These are phyloP conservation scores for Begonia peltatifolia DNA, from an alignment of 306 rosid genomes.

Conservation along the genomic window DNA sequence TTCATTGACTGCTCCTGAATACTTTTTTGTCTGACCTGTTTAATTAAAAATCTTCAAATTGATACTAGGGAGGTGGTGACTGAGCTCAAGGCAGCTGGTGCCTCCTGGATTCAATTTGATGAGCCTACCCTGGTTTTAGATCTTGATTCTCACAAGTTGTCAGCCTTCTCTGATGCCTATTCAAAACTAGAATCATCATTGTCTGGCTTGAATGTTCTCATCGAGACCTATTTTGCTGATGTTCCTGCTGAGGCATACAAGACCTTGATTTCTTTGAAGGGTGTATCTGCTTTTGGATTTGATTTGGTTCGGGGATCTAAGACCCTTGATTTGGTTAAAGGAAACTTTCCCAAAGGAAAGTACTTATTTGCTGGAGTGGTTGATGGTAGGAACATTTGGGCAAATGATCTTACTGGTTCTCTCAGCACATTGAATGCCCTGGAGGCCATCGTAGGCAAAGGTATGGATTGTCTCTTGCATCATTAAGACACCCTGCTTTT, in stretches of 20 bases:
- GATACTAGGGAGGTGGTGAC: constrained; percentile 55
- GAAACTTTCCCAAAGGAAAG: constrained; percentile 61
- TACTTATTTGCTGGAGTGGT: constrained; percentile 76
- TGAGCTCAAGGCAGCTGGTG: constrained; percentile 75
- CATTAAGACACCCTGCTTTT: not conserved
- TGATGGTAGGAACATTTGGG: constrained; percentile 91
- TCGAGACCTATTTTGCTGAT: constrained; percentile 75
- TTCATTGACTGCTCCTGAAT: not conserved
- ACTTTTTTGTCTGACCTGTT: constrained; percentile 1
- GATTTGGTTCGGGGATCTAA: constrained; percentile 74
- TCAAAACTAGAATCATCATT: constrained; percentile 48
- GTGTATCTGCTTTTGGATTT: constrained; percentile 60
- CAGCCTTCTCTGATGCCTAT: constrained; percentile 51
- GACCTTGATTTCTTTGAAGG: constrained; percentile 61
- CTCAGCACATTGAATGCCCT: constrained; percentile 34
- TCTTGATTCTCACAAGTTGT: constrained; percentile 52
- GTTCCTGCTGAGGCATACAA: constrained; percentile 55
- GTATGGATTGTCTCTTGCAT: constrained; percentile 17
- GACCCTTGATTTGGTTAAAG: constrained; percentile 62
- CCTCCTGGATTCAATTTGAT: constrained; percentile 77
- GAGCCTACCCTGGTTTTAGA: constrained; percentile 69
- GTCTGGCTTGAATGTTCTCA: constrained; percentile 53
- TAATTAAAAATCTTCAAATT: not conserved
- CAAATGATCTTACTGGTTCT: constrained; percentile 61
- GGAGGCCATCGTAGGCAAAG: constrained; percentile 58